Conservation (phyloP, 805 yeast species). For the Candida morakotiae region DNA sequence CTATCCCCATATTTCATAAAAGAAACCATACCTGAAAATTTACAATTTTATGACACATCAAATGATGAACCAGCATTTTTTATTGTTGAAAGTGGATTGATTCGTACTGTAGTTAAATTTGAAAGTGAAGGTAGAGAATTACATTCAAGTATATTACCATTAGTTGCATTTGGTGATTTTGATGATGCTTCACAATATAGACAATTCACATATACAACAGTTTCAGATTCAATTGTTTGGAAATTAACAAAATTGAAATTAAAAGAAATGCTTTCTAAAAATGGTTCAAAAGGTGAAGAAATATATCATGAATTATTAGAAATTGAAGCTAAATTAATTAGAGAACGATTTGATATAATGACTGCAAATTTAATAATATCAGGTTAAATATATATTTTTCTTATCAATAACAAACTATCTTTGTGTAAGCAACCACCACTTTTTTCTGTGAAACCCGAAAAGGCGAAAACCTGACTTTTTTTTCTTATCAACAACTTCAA, state of each 20-base stretch:
- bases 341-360: constrained; percentile 69
- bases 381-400: constrained; percentile 23
- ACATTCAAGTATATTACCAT: constrained; percentile 53
- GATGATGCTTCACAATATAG: constrained; percentile 33
- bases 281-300: constrained; percentile 38
- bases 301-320: constrained; percentile 61
- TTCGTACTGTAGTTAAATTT: constrained; percentile 33
- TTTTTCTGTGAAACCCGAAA: neutral
- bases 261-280: constrained; percentile 36
- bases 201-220: constrained; percentile 49
- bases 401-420: neutral
- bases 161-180: constrained; percentile 69
- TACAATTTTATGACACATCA: constrained; percentile 43
- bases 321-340: constrained; percentile 58
- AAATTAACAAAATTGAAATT: constrained; percentile 47
- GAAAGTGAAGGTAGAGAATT: constrained; percentile 35
- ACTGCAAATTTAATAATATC: constrained; percentile 73
- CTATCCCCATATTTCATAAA: constrained; percentile 50
- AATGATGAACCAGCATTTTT: constrained; percentile 50
- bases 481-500: neutral
- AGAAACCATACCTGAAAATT: constrained; percentile 44
- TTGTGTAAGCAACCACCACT: neutral
- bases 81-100: constrained; percentile 46
- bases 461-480: neutral
- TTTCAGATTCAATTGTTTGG: constrained; percentile 68